phyloP scores from a whole-genome alignment of 805 yeast genomes.

The Ogataea sp. region DNA sequence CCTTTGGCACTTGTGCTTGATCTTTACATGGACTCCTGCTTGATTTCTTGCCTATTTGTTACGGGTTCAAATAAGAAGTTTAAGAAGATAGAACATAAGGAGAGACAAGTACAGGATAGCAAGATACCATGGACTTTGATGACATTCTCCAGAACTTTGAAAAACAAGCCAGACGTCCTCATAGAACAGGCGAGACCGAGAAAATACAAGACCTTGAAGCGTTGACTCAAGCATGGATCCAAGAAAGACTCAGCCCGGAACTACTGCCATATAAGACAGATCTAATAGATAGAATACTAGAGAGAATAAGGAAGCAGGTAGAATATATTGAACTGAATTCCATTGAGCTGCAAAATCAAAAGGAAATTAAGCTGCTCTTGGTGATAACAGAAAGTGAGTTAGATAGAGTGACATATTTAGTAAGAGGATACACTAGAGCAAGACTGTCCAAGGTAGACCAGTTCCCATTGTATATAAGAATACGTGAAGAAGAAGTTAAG shows the following conservation, averaged over 20 bases:
- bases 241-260: conserved; percentile 84
- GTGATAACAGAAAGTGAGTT: conserved; percentile 87
- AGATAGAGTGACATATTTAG: conserved; percentile 74
- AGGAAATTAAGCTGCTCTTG: conserved; percentile 66
- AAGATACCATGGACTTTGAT: conserved; percentile 44
- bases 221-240: conserved; percentile 63
- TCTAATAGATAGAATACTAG: conserved; percentile 49
- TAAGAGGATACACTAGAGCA: conserved; percentile 76
- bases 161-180: conserved; percentile 17
- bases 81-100: no score
- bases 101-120: no score
- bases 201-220: conserved; percentile 31
- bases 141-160: conserved; percentile 67
- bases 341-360: conserved; percentile 61
- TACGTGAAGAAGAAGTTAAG: conserved; percentile 26
- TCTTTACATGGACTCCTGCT: no score
- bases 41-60: no score
- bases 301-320: conserved; percentile 58
- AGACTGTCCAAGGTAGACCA: conserved; percentile 70
- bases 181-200: conserved; percentile 14
- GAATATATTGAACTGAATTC: conserved; percentile 74
- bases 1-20: no score
- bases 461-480: conserved; percentile 52
- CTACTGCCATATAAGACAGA: conserved; percentile 64
- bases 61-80: no score